Evolutionary conservation across 164 flowering plant species (phyloP).

Genomic region (Piper longum): DNA sequence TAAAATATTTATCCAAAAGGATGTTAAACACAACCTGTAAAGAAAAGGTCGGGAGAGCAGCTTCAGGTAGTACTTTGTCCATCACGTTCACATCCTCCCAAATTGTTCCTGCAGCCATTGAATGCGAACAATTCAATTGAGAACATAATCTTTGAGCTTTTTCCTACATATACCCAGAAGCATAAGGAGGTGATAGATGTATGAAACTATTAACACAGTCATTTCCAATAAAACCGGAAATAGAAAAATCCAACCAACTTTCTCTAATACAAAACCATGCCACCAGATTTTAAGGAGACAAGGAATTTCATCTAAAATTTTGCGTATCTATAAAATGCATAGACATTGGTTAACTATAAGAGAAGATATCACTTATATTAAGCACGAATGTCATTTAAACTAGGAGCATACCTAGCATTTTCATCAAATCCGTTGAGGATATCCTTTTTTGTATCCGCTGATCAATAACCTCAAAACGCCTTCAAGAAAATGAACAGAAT

Average conservation of each 20-base stretch:
- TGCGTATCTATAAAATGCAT: too few species aligned
- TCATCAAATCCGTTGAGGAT: conserved; percentile 36
- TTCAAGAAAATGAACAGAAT: conserved; percentile 15
- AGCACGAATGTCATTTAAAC: too few species aligned
- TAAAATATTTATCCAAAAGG: conserved; percentile 1
- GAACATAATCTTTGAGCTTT: too few species aligned
- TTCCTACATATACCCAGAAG: too few species aligned
- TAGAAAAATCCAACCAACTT: too few species aligned
- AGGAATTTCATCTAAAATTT: too few species aligned
- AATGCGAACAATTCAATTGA: background rate
- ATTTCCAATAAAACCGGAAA: too few species aligned
- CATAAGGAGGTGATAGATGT: too few species aligned
- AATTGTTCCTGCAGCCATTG: conserved; percentile 41
- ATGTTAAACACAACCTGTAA: conserved; percentile 41
- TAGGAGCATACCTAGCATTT: conserved; percentile 48
- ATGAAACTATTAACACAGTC: too few species aligned
- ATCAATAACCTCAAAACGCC: conserved; percentile 60
- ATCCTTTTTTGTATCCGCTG: conserved; percentile 34
- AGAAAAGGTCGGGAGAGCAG: conserved; percentile 46
- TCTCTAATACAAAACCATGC: background rate
- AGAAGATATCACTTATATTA: too few species aligned
- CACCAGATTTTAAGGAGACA: background rate
- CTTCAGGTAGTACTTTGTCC: conserved; percentile 83
- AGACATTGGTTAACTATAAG: too few species aligned
- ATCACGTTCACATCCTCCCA: conserved; percentile 71